Conservation (phyloP, 169 alveolate species). For the Babesia caballi region DNA sequence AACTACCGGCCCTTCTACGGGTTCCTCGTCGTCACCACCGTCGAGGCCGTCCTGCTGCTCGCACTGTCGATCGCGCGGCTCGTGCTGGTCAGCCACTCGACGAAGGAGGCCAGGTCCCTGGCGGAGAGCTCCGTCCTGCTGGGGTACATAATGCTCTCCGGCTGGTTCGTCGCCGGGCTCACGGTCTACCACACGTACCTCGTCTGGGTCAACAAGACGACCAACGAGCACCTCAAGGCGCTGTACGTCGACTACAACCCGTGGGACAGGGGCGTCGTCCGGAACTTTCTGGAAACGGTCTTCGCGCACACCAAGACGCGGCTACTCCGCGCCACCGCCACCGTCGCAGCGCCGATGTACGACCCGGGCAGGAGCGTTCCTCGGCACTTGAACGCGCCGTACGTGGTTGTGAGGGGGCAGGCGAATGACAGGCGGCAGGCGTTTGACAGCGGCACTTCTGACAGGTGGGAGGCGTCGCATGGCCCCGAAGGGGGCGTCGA, state of each 20-base stretch:
- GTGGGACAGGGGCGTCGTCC: conserved; percentile 68
- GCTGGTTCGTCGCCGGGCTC: conserved; percentile 80
- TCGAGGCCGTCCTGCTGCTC: conserved; percentile 45
- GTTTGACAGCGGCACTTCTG: background rate
- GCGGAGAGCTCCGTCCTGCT: conserved; percentile 47
- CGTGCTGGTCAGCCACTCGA: conserved; percentile 19
- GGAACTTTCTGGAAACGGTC: conserved; percentile 65
- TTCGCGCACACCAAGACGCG: conserved; percentile 53
- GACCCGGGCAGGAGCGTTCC: conserved; percentile 37
- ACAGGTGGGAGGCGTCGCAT: conserved; percentile 2
- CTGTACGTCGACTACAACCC: conserved; percentile 72
- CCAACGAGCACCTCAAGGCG: conserved; percentile 78
- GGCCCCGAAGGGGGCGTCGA: background rate
- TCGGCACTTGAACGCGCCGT: background rate
- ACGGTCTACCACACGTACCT: conserved; percentile 75
- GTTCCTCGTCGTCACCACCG: conserved; percentile 54
- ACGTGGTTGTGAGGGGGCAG: background rate
- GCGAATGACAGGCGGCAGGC: background rate
- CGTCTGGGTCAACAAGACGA: conserved; percentile 75
- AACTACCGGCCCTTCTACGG: conserved; percentile 78
- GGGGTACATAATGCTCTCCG: conserved; percentile 60
- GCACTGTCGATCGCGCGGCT: conserved; percentile 50
- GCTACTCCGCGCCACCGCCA: background rate
- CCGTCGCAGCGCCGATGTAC: background rate
- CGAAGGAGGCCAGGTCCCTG: conserved; percentile 8